Conservation (phyloP, 108 stramenopile species). For the Nitzschia putrida region DNA sequence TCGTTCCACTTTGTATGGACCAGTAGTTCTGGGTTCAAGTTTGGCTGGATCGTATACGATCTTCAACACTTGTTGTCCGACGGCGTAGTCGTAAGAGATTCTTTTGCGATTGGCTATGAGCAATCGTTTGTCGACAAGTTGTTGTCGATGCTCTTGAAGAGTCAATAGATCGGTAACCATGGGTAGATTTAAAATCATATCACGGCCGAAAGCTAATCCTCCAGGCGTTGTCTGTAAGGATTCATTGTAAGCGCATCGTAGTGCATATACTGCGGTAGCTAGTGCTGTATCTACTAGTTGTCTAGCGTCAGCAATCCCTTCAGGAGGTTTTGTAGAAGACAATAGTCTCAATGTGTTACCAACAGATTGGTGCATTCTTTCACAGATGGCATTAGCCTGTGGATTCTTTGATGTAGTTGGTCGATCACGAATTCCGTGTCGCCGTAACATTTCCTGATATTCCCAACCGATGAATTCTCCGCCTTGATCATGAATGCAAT, state of each 20-base stretch:
- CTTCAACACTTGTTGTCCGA: too few relatives aligned
- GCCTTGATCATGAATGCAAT: conserved; percentile 44
- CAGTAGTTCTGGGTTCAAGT: conserved; percentile 23
- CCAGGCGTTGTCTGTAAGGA: conserved; percentile 26
- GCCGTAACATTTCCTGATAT: conserved; percentile 27
- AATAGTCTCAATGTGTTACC: too few relatives aligned
- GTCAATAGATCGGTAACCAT: conserved; percentile 8
- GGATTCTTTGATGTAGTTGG: conserved; percentile 47
- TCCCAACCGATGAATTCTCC: too few relatives aligned
- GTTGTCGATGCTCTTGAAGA: conserved; percentile 12
- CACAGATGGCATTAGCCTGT: conserved; percentile 42
- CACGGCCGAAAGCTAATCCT: conserved; percentile 31
- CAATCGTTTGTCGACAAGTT: conserved; percentile 12
- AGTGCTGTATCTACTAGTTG: too few relatives aligned
- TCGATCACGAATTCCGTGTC: conserved; percentile 18
- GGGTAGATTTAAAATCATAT: conserved; percentile 36
- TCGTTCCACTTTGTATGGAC: too few relatives aligned
- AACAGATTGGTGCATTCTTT: too few relatives aligned
- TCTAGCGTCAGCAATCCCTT: too few relatives aligned
- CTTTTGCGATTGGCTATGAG: conserved; percentile 9
- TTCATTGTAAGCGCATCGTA: conserved; percentile 5
- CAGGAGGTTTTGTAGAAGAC: too few relatives aligned
- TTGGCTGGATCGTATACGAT: conserved; percentile 37
- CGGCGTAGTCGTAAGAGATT: conserved; percentile 19
- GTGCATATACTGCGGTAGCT: too few relatives aligned